Conservation (phyloP, 2,329 filamentous ascomycete species). For the Drechslera avenae region DNA sequence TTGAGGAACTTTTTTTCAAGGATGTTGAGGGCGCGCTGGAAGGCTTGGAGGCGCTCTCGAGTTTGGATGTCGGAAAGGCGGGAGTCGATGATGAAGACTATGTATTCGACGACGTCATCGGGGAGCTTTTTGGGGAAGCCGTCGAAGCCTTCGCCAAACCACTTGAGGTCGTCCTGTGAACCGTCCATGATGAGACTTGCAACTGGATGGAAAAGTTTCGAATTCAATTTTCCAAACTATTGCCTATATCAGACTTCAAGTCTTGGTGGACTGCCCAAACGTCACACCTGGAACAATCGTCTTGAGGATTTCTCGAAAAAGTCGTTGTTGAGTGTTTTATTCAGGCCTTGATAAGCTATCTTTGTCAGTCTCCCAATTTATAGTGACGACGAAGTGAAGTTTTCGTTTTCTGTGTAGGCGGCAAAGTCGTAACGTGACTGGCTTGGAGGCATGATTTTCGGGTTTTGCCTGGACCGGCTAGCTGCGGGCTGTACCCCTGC, state of each 20-base stretch:
- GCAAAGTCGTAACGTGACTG: conserved; percentile 31
- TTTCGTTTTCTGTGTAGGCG: conserved; percentile 10
- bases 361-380: no score
- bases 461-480: conserved; percentile 21
- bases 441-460: conserved; percentile 16
- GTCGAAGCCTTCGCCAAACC: conserved; percentile 69
- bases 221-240: background rate
- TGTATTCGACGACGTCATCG: conserved; percentile 86
- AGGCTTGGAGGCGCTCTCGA: conserved; percentile 69
- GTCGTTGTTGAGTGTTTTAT: background rate
- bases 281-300: no score
- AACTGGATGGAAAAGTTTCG: background rate
- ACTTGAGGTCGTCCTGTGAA: conserved; percentile 62
- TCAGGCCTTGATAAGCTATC: background rate
- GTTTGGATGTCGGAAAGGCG: conserved; percentile 60
- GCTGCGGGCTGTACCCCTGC: conserved; percentile 8
- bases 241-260: background rate
- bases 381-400: background rate
- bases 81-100: conserved; percentile 71
- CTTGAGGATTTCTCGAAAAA: no score
- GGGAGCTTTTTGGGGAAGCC: conserved; percentile 71
- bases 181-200: conserved; percentile 35
- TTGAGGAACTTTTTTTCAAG: conserved; percentile 70
- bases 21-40: conserved; percentile 71
- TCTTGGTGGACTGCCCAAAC: no score